Percentiles rank a stretch among this genome's conserved stretches.
Evolutionary conservation across 768 basidiomycete genomes (phyloP).

Genomic region (Suillus discolor): DNA sequence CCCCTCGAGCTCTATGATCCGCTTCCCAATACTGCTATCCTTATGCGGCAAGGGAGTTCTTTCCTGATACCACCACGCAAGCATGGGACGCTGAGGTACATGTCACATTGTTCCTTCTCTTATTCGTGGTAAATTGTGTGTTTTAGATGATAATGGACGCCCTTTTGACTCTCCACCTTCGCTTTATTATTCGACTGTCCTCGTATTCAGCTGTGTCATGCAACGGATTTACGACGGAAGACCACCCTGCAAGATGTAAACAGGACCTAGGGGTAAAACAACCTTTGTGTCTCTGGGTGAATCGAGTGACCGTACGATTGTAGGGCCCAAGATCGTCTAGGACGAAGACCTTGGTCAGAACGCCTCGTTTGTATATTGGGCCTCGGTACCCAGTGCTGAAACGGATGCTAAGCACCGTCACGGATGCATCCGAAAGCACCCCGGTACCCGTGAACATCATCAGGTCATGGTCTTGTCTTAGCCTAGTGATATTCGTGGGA

Average conservation of each 20-base stretch:
- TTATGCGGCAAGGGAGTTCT: neutral
- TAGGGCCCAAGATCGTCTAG: no score
- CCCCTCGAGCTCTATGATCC: neutral
- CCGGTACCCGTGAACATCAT: no score
- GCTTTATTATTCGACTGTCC: conserved; percentile 3
- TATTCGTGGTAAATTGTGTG: neutral
- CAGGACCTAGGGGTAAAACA: neutral
- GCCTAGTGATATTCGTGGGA: no score
- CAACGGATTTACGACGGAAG: neutral
- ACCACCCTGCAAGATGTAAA: neutral
- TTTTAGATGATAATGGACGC: conserved; percentile 6
- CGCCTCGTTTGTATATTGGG: no score
- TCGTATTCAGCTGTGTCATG: neutral
- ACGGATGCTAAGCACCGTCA: no score
- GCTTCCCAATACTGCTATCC: conserved; percentile 7
- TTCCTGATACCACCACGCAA: neutral
- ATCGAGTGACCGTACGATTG: no score
- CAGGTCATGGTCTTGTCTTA: no score
- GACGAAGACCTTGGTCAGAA: no score
- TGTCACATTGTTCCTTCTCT: neutral
- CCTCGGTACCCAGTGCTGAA: no score
- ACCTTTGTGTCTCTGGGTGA: conserved; percentile 8
- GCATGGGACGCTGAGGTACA: conserved; percentile 6
- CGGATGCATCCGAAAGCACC: no score
- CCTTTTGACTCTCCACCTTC: conserved; percentile 4